Percentiles rank a stretch among this genome's conserved stretches.
Evolutionary conservation across 2,329 filamentous ascomycete genomes (phyloP).

Genomic region (Penicillium frequentans): DNA sequence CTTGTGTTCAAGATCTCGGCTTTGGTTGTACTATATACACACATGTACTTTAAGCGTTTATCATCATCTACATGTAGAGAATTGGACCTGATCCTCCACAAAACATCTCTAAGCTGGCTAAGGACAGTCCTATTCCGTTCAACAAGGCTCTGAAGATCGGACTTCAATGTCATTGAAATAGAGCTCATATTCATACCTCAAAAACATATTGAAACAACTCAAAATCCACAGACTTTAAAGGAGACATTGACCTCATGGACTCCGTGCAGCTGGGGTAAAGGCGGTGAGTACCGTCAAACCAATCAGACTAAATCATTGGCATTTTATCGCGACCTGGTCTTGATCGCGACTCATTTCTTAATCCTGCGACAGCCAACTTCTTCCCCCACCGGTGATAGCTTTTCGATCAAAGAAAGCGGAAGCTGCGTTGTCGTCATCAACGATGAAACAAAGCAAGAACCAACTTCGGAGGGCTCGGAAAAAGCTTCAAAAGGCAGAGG

Average conservation of each 20-base stretch:
- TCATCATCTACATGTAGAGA: background rate
- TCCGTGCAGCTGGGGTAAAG: background rate
- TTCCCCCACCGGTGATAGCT: background rate
- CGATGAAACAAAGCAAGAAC: constrained; percentile 82
- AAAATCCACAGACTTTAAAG: no score
- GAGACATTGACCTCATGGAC: no score
- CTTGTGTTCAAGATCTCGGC: background rate
- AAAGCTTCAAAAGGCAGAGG: constrained; percentile 80
- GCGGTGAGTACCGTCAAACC: background rate
- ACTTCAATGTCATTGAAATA: background rate
- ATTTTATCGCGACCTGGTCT: background rate
- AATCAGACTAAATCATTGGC: background rate
- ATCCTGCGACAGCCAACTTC: background rate
- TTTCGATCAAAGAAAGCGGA: background rate
- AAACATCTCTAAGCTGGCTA: background rate
- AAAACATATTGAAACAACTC: background rate
- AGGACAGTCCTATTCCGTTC: background rate
- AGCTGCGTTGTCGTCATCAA: background rate
- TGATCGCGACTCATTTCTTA: background rate
- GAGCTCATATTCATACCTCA: no score
- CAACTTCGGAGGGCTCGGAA: constrained; percentile 90
- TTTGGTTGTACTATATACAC: background rate
- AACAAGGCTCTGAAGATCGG: background rate
- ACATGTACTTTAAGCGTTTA: background rate
- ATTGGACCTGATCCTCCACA: background rate